Conservation (phyloP, 805 yeast genomes). For the Kazachstania viticola region DNA sequence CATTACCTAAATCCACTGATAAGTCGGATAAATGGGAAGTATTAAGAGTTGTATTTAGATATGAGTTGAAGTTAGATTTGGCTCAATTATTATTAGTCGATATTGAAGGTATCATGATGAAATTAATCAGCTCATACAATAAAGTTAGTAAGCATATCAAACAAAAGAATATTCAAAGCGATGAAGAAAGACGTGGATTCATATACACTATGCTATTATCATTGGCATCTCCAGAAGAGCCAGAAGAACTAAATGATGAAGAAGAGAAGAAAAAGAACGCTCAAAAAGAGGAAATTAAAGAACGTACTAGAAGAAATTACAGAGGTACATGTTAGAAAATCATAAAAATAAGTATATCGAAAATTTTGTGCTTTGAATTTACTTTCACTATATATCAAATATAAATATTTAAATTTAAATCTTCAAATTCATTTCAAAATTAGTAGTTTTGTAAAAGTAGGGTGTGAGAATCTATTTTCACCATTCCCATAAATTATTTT, state of each 20-base stretch:
- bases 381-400: no score
- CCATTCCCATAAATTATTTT: neutral
- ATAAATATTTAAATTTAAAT: no score
- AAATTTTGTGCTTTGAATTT: no score
- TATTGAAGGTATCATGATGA: conserved; percentile 12
- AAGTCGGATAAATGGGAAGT: conserved; percentile 51
- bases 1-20: conserved; percentile 44
- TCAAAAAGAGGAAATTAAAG: conserved; percentile 4
- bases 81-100: conserved; percentile 26
- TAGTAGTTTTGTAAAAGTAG: conserved; percentile 5
- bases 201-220: conserved; percentile 15
- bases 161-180: conserved; percentile 1
- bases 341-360: no score
- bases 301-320: conserved; percentile 16
- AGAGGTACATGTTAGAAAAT: conserved; percentile 22
- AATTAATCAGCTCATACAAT: conserved; percentile 12
- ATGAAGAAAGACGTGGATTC: conserved; percentile 7
- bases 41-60: conserved; percentile 73
- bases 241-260: conserved; percentile 3
- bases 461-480: conserved; percentile 5
- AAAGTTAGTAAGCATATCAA: conserved; percentile 4
- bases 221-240: conserved; percentile 15
- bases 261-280: conserved; percentile 2
- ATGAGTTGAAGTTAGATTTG: conserved; percentile 39
- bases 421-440: no score